Evolutionary conservation across 306 rosid genomes (phyloP).

Genomic region (Trifolium repens): DNA sequence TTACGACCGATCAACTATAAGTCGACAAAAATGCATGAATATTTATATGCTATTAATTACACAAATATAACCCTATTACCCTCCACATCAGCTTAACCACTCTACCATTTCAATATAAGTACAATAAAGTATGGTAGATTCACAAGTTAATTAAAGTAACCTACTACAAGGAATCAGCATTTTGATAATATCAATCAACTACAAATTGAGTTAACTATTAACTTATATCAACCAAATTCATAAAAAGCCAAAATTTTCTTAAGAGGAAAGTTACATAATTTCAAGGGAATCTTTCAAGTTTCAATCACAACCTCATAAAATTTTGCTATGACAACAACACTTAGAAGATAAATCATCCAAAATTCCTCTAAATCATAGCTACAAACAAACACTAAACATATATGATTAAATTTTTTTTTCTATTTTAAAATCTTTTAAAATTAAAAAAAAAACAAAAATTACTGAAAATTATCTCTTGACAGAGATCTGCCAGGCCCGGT

Average conservation of each 20-base stretch:
- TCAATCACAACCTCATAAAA: neutral
- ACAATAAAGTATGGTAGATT: neutral
- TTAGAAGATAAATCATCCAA: neutral
- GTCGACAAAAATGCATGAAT: neutral
- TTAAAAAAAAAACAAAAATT: neutral
- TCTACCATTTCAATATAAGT: neutral
- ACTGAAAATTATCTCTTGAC: neutral
- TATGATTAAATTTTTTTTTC: neutral
- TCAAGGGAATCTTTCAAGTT: neutral
- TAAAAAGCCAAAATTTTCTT: slow-evolving; percentile 17
- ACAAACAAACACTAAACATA: neutral
- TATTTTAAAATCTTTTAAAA: neutral
- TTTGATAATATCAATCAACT: neutral
- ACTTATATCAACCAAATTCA: slow-evolving; percentile 2
- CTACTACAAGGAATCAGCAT: neutral
- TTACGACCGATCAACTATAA: neutral
- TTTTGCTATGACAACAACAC: neutral
- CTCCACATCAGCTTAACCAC: neutral
- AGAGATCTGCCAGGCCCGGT: too few species aligned
- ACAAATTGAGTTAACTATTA: slow-evolving; percentile 6
- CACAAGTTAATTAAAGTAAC: neutral
- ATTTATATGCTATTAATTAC: too few species aligned
- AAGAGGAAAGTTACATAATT: neutral
- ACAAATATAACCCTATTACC: too few species aligned
- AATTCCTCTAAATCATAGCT: neutral